A percentile compares a stretch with the other conserved stretches of the same genome.
phyloP scores from a whole-genome alignment of 805 yeast species.

The Saccharomycopsis malanga region DNA sequence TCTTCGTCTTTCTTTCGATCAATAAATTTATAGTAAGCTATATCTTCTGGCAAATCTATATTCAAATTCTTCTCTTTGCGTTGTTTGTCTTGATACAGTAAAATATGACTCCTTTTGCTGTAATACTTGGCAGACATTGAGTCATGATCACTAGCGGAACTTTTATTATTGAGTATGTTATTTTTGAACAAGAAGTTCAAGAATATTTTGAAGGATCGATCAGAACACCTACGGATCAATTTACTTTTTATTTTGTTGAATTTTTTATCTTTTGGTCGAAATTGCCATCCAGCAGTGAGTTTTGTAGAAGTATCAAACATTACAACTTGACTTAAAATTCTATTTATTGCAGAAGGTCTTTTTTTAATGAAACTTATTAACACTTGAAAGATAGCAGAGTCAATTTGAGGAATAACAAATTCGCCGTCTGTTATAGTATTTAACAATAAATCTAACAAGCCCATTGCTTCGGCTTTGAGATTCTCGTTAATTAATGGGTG shows the following conservation, averaged over 20 bases:
- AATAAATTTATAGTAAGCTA: conserved; percentile 18
- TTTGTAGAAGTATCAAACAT: conserved; percentile 33
- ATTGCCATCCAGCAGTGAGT: conserved; percentile 14
- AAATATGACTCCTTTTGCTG: conserved; percentile 8
- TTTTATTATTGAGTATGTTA: conserved; percentile 11
- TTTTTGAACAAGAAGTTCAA: conserved; percentile 31
- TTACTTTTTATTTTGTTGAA: conserved; percentile 28
- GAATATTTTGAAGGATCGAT: conserved; percentile 44
- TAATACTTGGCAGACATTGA: conserved; percentile 3
- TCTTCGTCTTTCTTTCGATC: conserved; percentile 25
- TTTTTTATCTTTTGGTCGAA: conserved; percentile 25
- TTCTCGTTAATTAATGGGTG: conserved; percentile 59
- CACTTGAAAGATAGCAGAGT: conserved; percentile 64
- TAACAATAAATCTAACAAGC: conserved; percentile 59
- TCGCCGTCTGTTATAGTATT: conserved; percentile 47
- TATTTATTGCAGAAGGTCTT: conserved; percentile 50
- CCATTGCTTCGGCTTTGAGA: conserved; percentile 67
- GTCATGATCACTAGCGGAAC: conserved; percentile 6
- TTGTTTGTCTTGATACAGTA: conserved; percentile 19
- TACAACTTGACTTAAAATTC: conserved; percentile 41
- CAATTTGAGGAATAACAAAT: conserved; percentile 47
- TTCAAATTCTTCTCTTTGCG: conserved; percentile 15
- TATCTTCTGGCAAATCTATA: conserved; percentile 16
- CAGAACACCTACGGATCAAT: conserved; percentile 54
- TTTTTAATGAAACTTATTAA: conserved; percentile 55